These are phyloP conservation scores for Vaccinium myrtillus DNA, from an alignment of 148 eudicot species.

Conservation along the genomic window DNA sequence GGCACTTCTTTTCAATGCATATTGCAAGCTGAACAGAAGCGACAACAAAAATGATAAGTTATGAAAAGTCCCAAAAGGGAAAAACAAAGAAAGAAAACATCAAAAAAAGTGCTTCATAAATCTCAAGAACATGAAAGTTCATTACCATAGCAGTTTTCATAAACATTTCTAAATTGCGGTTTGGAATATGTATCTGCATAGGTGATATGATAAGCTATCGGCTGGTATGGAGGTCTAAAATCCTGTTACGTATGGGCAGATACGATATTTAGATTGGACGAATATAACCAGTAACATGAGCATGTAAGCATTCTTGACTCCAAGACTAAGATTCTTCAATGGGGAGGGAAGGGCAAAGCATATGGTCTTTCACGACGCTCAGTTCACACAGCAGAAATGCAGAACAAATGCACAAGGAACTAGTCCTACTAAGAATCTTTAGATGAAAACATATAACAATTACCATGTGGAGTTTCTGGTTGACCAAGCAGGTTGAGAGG, in stretches of 20 bases:
- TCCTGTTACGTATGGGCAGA: neutral
- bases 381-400: conserved; percentile 2
- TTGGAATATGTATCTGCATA: neutral
- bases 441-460: conserved; percentile 5
- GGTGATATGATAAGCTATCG: neutral
- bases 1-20: conserved; percentile 77
- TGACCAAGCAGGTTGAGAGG: conserved; percentile 83
- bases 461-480: conserved; percentile 98
- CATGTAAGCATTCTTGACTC: neutral
- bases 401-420: conserved; percentile 15
- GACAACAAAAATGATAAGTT: neutral
- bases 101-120: conserved; percentile 11
- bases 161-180: neutral
- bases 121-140: neutral
- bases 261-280: neutral
- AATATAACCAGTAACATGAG: neutral
- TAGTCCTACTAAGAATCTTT: neutral
- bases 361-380: conserved; percentile 1
- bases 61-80: neutral
- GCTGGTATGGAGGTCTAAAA: neutral
- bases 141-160: conserved; percentile 2
- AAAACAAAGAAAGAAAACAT: neutral
- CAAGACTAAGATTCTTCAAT: neutral
- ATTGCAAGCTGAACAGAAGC: conserved; percentile 60
- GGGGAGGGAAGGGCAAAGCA: neutral